Percentiles rank a stretch among this genome's conserved stretches.
phyloP scores from a whole-genome alignment of 192 early-diverging fungal genomes.

The Funneliformis mosseae region DNA sequence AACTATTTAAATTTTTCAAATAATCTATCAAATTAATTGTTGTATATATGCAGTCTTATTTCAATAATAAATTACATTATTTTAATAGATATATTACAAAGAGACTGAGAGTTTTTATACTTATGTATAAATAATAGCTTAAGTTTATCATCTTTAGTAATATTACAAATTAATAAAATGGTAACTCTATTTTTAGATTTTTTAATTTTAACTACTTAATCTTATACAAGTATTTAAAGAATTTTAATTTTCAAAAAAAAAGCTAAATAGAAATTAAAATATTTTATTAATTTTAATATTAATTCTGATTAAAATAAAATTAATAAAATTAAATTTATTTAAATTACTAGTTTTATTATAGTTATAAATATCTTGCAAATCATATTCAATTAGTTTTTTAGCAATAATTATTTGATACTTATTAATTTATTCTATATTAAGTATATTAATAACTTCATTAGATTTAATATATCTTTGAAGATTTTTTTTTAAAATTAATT shows the following conservation, averaged over 20 bases:
- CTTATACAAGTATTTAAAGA: neutral
- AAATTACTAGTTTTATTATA: too few relatives aligned
- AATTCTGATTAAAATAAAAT: too few relatives aligned
- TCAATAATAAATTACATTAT: neutral
- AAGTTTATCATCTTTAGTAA: neutral
- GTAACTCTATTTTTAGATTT: conserved; percentile 11
- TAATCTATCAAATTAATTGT: neutral
- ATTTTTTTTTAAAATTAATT: too few relatives aligned
- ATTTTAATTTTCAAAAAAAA: neutral
- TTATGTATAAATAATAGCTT: conserved; percentile 10
- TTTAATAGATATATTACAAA: neutral
- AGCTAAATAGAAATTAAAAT: neutral
- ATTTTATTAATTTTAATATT: too few relatives aligned
- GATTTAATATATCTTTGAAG: too few relatives aligned
- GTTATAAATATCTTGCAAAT: too few relatives aligned
- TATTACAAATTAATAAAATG: conserved; percentile 6
- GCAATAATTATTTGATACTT: too few relatives aligned
- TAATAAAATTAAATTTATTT: too few relatives aligned
- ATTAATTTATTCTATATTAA: too few relatives aligned
- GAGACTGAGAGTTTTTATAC: neutral
- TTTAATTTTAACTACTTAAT: neutral
- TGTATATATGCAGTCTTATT: conserved; percentile 2
- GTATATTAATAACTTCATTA: too few relatives aligned
- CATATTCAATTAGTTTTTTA: too few relatives aligned
- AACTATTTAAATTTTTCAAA: neutral